Percentiles rank a stretch among this genome's conserved stretches.
Conservation (phyloP, 2,329 filamentous ascomycete genomes). For the Ceratocystis cacaofunesta region DNA sequence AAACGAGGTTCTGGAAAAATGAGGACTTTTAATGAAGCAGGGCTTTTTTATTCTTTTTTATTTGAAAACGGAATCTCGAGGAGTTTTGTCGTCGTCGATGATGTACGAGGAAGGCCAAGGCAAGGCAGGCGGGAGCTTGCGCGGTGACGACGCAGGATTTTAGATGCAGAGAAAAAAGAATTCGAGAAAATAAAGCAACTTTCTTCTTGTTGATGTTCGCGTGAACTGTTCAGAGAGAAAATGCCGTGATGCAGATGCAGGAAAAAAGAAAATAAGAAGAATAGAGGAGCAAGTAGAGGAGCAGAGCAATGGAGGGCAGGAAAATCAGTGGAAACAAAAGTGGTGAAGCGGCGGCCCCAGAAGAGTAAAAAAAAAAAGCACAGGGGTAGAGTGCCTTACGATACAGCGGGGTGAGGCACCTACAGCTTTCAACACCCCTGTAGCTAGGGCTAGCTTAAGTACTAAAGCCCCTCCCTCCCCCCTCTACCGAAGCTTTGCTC, state of each 20-base stretch:
- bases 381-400: background rate
- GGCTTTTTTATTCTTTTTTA: background rate
- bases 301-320: background rate
- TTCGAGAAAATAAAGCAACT: no score
- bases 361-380: background rate
- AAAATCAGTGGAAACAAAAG: background rate
- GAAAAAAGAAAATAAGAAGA: background rate
- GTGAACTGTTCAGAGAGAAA: no score
- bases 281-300: background rate
- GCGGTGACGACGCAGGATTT: background rate
- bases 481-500: background rate
- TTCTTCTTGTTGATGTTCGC: no score
- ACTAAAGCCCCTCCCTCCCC: background rate
- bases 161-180: background rate
- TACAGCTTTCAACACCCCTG: background rate
- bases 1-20: background rate
- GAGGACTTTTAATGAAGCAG: background rate
- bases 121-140: background rate
- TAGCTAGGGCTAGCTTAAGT: background rate
- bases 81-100: background rate
- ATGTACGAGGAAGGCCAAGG: background rate
- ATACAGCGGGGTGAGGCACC: background rate
- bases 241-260: background rate
- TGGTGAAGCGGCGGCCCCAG: background rate
- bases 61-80: background rate